These are phyloP conservation scores for Penicillium sp. DNA, from an alignment of 2,329 filamentous ascomycete species.

Conservation along the genomic window DNA sequence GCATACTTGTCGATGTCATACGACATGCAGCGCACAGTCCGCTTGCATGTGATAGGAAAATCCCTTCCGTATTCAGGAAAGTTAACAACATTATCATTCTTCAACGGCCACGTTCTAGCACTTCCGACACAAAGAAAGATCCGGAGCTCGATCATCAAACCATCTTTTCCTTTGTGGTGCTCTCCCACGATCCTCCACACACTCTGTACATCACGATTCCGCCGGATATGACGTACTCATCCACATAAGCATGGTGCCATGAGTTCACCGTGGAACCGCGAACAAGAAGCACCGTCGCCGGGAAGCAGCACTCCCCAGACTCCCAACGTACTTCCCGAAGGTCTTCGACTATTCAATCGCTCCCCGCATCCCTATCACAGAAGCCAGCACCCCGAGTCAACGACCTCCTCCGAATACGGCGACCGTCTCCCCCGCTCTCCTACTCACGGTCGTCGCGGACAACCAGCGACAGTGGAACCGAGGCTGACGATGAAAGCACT, in stretches of 20 bases:
- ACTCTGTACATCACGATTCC: not conserved
- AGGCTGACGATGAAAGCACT: slow-evolving; percentile 86
- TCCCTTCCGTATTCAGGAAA: slow-evolving; percentile 21
- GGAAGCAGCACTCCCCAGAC: slow-evolving; percentile 19
- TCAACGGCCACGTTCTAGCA: slow-evolving; percentile 7
- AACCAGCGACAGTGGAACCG: slow-evolving; percentile 84
- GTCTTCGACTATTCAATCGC: slow-evolving; percentile 53
- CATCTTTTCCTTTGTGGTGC: not conserved
- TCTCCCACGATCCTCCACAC: not conserved
- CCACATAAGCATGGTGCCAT: slow-evolving; percentile 35
- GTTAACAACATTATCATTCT: slow-evolving; percentile 20
- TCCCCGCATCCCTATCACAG: slow-evolving; percentile 67
- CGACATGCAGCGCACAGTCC: slow-evolving; percentile 4
- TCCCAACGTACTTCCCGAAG: slow-evolving; percentile 21
- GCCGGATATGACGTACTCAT: slow-evolving; percentile 30
- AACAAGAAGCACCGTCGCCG: slow-evolving; percentile 28
- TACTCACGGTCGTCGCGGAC: slow-evolving; percentile 54
- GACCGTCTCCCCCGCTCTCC: slow-evolving; percentile 30
- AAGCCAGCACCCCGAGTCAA: slow-evolving; percentile 56
- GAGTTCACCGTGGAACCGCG: slow-evolving; percentile 31
- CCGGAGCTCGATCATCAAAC: not conserved
- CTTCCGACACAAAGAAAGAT: not conserved
- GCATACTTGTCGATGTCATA: not conserved
- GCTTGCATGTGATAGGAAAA: slow-evolving; percentile 26
- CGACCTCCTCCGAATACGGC: slow-evolving; percentile 38